Percentiles rank a stretch among this genome's conserved stretches.
These are phyloP conservation scores for Diplodia sapinea DNA, from an alignment of 2,329 filamentous ascomycete genomes.

Conservation along the genomic window DNA sequence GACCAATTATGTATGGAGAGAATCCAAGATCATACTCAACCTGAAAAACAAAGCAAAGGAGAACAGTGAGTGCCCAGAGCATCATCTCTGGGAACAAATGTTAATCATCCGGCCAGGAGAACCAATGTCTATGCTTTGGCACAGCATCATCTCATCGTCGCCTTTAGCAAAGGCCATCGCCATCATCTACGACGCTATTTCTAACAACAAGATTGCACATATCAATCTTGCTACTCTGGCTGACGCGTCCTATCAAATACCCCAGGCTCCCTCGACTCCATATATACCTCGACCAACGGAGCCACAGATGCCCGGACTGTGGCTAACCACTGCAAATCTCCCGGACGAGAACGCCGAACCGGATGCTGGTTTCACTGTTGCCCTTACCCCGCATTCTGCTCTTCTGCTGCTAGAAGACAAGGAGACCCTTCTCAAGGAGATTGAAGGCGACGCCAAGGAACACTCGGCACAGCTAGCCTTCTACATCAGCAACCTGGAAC, in stretches of 20 bases:
- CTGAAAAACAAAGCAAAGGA: slow-evolving; percentile 84
- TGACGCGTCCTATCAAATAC: slow-evolving; percentile 68
- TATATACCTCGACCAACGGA: slow-evolving; percentile 74
- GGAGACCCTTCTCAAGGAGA: slow-evolving; percentile 73
- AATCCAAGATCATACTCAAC: slow-evolving; percentile 80
- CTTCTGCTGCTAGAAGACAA: slow-evolving; percentile 85
- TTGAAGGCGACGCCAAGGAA: slow-evolving; percentile 73
- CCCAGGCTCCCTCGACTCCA: slow-evolving; percentile 68
- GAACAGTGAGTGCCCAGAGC: slow-evolving; percentile 47
- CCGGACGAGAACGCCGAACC: slow-evolving; percentile 69
- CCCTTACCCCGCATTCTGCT: slow-evolving; percentile 77
- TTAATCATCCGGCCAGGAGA: slow-evolving; percentile 43
- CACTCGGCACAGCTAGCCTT: slow-evolving; percentile 79
- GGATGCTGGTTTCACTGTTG: slow-evolving; percentile 60
- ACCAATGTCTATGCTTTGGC: slow-evolving; percentile 72
- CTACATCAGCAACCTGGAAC: slow-evolving; percentile 64
- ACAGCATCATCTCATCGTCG: slow-evolving; percentile 71
- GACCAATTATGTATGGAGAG: slow-evolving; percentile 88
- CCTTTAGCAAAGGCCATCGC: slow-evolving; percentile 82
- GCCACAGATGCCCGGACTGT: slow-evolving; percentile 74
- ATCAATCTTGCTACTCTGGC: slow-evolving; percentile 72
- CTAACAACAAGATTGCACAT: slow-evolving; percentile 83
- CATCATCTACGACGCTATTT: slow-evolving; percentile 80
- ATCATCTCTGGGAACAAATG: neutral
- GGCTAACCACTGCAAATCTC: slow-evolving; percentile 85